Base-by-base conservation (phyloP, 768 basidiomycete genomes). In the Podaxis mareebaensis region DNA sequence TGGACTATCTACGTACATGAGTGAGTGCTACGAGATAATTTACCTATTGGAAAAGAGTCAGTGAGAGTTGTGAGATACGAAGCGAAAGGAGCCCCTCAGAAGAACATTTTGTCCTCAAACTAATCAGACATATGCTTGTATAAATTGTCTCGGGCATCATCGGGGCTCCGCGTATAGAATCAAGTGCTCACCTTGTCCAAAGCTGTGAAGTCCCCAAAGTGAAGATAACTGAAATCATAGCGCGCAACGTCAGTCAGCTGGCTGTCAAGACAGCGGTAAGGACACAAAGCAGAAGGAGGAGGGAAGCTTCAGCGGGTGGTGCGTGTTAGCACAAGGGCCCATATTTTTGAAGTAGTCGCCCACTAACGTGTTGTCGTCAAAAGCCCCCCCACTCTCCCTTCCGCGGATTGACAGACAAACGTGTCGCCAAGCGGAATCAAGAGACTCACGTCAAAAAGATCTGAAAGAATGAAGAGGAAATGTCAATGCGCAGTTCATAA, bases 71-170 rank as follows among this genome's bases (percentile, higher is more conserved):
- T 13, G 22, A 11, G 11, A 15, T 20, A 26, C n/a, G 48, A 11
- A 46, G 26, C 3, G 51, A 39, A 55, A 33, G 33, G 52, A 63
- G 63, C 64, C 70, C 76, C 82, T 86, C 85, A 87, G 84, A 71
- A 69, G 73, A 76, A 77, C 66, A 74, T 77, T 20, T 61, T 71
- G 75, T 87, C 86, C 86, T 77, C 82, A 84, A 88, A 81, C 65
- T 72, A 75, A 69, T 88, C 84, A 84, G 87, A 88, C 86, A 88
- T 88, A 89, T 89, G 87, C 87, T 89, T 89, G 87, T 88, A 78
- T 76, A 73, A 53, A 53, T 61, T 73, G 70, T 74, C 55, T 66
- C 72, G 69, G 75, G 75, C 84, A 88, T 88, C 87, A 75, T 78
- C 24, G 80, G 78, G 73, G 52, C 61, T 56, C 63, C 44, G 59